These are phyloP conservation scores for Thermothelomyces thermophilus DNA, from an alignment of 2,329 filamentous ascomycete genomes.

Conservation along the genomic window DNA sequence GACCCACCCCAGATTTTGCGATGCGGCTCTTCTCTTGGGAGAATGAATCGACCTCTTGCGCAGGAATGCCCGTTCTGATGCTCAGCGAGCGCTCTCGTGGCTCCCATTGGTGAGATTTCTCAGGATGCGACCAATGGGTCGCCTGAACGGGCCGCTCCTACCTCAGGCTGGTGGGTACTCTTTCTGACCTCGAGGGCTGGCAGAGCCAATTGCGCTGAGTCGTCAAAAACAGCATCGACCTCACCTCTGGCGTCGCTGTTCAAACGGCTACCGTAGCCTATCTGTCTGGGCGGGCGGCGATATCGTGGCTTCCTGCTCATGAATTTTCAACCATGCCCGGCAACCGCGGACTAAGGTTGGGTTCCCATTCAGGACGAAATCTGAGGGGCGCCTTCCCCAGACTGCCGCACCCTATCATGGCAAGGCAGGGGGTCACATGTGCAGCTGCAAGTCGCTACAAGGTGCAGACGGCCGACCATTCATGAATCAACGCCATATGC, in stretches of 20 bases:
- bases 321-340: neutral
- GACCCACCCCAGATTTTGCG: slow-evolving; percentile 6
- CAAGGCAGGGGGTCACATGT: slow-evolving; percentile 24
- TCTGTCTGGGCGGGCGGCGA: no score
- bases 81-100: slow-evolving; percentile 13
- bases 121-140: slow-evolving; percentile 26
- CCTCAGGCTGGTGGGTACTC: slow-evolving; percentile 21
- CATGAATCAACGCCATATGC: slow-evolving; percentile 18
- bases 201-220: slow-evolving; percentile 23
- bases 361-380: slow-evolving; percentile 14
- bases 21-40: slow-evolving; percentile 30
- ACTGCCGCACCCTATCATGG: slow-evolving; percentile 22
- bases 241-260: slow-evolving; percentile 10
- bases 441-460: slow-evolving; percentile 24
- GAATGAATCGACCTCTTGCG: slow-evolving; percentile 16
- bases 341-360: slow-evolving; percentile 8
- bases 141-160: slow-evolving; percentile 26
- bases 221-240: slow-evolving; percentile 17
- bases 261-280: slow-evolving; percentile 8
- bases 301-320: no score
- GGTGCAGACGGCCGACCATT: slow-evolving; percentile 24
- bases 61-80: slow-evolving; percentile 21
- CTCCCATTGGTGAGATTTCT: slow-evolving; percentile 28
- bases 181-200: slow-evolving; percentile 5
- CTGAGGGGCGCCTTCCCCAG: slow-evolving; percentile 19